phyloP scores from a whole-genome alignment of 352 stramenopile genomes.

The Hyaloperonospora brassicae region DNA sequence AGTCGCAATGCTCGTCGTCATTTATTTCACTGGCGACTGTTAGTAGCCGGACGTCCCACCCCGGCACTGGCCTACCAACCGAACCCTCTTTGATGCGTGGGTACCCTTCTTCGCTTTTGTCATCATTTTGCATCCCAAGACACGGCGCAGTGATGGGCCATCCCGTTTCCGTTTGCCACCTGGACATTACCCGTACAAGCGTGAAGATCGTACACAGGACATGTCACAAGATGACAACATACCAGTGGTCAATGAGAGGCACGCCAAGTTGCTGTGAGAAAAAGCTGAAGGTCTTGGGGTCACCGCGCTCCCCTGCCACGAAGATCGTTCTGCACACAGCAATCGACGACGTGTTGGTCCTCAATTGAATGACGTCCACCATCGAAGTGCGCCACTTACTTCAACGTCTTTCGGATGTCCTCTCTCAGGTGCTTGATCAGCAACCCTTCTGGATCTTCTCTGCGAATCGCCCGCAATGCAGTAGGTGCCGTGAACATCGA shows the following conservation, averaged over 20 bases:
- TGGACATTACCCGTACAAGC: conserved; percentile 3
- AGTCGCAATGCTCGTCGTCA: conserved; percentile 34
- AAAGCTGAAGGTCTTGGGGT: conserved; percentile 84
- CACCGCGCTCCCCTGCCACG: conserved; percentile 79
- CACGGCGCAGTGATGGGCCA: conserved; percentile 70
- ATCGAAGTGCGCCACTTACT: conserved; percentile 32
- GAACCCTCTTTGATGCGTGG: conserved; percentile 59
- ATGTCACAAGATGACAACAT: not conserved
- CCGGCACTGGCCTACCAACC: conserved; percentile 58
- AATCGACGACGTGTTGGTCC: not conserved
- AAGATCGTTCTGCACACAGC: conserved; percentile 50
- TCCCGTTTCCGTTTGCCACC: conserved; percentile 88
- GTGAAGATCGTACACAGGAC: no score
- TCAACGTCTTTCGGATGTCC: conserved; percentile 38
- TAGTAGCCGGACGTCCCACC: conserved; percentile 78
- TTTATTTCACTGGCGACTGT: conserved; percentile 37
- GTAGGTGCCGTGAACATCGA: conserved; percentile 90
- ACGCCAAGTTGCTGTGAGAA: conserved; percentile 53
- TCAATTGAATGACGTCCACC: not conserved
- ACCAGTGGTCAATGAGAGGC: conserved; percentile 81
- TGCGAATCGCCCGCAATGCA: conserved; percentile 82
- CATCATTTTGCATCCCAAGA: conserved; percentile 61
- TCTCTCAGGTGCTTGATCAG: conserved; percentile 42
- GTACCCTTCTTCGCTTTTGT: conserved; percentile 28
- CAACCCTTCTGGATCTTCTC: conserved; percentile 63